Evolutionary conservation across 768 basidiomycete genomes (phyloP).

Genomic region (Lactarius hatsudake): DNA sequence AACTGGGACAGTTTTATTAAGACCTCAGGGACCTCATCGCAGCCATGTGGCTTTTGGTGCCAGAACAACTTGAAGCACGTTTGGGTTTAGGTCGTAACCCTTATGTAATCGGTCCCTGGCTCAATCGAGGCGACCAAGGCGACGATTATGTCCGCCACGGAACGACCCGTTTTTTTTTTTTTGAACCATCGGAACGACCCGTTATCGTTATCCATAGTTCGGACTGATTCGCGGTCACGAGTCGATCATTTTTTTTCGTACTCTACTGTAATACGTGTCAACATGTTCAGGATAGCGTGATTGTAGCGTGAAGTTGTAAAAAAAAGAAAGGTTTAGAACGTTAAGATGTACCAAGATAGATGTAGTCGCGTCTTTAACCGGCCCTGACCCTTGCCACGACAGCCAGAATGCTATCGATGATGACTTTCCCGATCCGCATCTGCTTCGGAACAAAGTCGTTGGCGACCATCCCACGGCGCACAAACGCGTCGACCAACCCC

Average conservation of each 20-base stretch:
- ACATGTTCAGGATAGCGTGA: not conserved
- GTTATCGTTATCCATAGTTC: too few species aligned
- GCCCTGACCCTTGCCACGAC: conserved; percentile 5
- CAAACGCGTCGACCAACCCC: conserved; percentile 25
- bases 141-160: not conserved
- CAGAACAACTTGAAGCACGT: too few species aligned
- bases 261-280: conserved; percentile 33
- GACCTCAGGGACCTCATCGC: too few species aligned
- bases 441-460: conserved; percentile 17
- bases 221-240: too few species aligned
- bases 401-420: conserved; percentile 7
- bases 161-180: too few species aligned
- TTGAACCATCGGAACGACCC: too few species aligned
- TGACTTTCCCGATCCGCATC: conserved; percentile 18
- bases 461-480: conserved; percentile 21
- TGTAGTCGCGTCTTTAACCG: not conserved
- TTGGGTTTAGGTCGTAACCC: too few species aligned
- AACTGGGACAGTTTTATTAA: too few species aligned
- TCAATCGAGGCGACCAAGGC: too few species aligned
- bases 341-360: not conserved
- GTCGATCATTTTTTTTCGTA: not conserved
- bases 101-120: too few species aligned
- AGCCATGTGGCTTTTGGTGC: too few species aligned
- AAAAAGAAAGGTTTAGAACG: not conserved
- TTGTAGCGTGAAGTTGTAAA: not conserved